A percentile compares a stretch with the other conserved stretches of the same genome.
Conservation (phyloP, 1,284 basidiomycete species). For the Leccinum subrobustum region DNA sequence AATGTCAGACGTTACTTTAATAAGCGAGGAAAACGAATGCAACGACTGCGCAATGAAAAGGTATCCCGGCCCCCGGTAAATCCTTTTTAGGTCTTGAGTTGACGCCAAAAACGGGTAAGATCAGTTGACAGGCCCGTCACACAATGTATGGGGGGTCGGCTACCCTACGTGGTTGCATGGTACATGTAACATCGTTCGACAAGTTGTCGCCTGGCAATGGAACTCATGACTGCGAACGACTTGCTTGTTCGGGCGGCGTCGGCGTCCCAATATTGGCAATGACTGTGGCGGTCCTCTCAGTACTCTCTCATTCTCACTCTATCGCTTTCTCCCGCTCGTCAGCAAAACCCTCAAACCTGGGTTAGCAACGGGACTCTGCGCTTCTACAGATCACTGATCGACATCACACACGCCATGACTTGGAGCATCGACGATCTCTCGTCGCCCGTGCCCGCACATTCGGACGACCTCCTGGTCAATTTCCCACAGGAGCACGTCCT, state of each 20-base stretch:
- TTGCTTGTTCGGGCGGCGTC: slow-evolving; percentile 10
- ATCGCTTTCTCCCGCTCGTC: background rate
- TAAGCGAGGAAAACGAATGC: background rate
- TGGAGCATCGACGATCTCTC: slow-evolving; percentile 1
- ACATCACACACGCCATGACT: slow-evolving; percentile 7
- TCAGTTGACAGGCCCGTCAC: background rate
- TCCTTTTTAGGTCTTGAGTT: slow-evolving; percentile 11
- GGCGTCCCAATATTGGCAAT: background rate
- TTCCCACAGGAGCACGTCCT: slow-evolving; percentile 70
- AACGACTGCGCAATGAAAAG: background rate
- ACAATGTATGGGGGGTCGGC: slow-evolving; percentile 1
- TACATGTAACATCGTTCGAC: background rate
- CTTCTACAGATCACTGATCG: background rate
- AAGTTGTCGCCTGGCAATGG: background rate
- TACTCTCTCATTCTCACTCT: background rate
- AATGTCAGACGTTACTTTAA: background rate
- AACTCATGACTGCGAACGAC: background rate
- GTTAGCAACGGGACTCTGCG: background rate
- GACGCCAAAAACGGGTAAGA: background rate
- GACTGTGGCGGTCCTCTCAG: background rate
- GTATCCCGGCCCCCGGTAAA: slow-evolving; percentile 9
- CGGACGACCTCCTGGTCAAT: slow-evolving; percentile 53
- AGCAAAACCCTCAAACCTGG: background rate
- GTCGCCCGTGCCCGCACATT: slow-evolving; percentile 42
- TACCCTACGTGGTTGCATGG: background rate